phyloP scores from a whole-genome alignment of 2,329 filamentous ascomycete genomes.

The Calonectria multiphialidica region DNA sequence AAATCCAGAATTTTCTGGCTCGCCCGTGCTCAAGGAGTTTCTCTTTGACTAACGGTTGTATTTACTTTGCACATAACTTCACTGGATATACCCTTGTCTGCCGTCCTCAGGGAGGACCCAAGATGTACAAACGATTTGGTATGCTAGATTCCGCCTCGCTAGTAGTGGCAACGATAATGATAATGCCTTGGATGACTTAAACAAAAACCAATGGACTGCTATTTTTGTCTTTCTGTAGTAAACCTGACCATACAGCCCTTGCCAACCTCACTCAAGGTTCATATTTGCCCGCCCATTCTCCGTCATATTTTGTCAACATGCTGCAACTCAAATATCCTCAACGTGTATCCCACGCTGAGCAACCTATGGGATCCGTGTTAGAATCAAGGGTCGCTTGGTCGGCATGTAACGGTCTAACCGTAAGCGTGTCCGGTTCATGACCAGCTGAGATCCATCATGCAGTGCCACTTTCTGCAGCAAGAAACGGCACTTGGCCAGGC shows the following conservation, averaged over 20 bases:
- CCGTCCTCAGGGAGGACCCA: constrained; percentile 28
- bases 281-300: too few relatives aligned
- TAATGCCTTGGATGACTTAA: constrained; percentile 42
- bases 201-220: background rate
- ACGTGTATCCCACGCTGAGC: background rate
- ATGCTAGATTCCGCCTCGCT: constrained; percentile 30
- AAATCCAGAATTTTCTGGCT: constrained; percentile 93
- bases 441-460: constrained; percentile 8
- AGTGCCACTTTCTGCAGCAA: constrained; percentile 30
- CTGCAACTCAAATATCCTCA: background rate
- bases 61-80: constrained; percentile 25
- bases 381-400: background rate
- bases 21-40: constrained; percentile 92
- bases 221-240: background rate
- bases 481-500: constrained; percentile 23
- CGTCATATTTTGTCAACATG: background rate
- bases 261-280: background rate
- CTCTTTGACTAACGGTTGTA: constrained; percentile 71
- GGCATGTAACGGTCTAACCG: background rate
- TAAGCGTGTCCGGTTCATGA: constrained; percentile 1
- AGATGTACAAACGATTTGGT: constrained; percentile 37
- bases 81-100: constrained; percentile 37
- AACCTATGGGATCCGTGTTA: background rate
- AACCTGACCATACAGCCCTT: background rate
- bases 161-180: constrained; percentile 39